Evolutionary conservation across 75 land plant species (phyloP), one percentile per base, ranked within the genome.

Genomic region (Selaginella tamariscina): DNA sequence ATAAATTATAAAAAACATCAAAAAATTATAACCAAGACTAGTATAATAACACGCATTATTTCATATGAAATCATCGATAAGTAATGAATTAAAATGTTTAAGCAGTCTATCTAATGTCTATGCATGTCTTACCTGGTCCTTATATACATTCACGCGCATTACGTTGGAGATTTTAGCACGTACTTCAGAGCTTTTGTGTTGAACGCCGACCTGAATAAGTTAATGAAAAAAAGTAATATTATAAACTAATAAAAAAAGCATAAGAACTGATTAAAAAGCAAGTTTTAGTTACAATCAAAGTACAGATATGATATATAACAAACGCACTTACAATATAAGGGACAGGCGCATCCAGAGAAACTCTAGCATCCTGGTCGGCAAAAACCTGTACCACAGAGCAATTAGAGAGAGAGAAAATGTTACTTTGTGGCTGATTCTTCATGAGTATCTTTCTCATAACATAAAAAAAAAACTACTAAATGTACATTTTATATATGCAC

Each of bases 271-370:
- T 30, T 22, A 66, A 66, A 31, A 27, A 11, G 5, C 11, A 22
- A 24, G 24, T 22, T n/a, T 9, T 60, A 22, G 11, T 11, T 13
- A 60, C n/a, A 22, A 11, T 21, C 9, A 60, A 60, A 24, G 24
- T 9, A 11, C 24, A 60, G 67, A 20, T 1, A 60, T 63, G 65
- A 62, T 20, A 31, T 24, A 60, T 1, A 1, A 30, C 33, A 33
- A 32, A 54, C n/a, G n/a, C 8, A 79, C 99, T 83, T 73, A 95
- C 99, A 77, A 95, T 80, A 67, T 73, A 95, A 1, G 99, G 99
- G 65, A 95, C 99, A 0, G 99, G 99, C 24, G 99, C 99, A 70
- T 95, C 99, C 75, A 95, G 86, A n/a, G n/a, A 70, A 95, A 87
- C 72, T 91, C 99, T 15, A 85, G 74, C 96, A 95, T 95, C 71